Evolutionary conservation across 805 yeast species (phyloP).

Genomic region (Lipomyces sp.): DNA sequence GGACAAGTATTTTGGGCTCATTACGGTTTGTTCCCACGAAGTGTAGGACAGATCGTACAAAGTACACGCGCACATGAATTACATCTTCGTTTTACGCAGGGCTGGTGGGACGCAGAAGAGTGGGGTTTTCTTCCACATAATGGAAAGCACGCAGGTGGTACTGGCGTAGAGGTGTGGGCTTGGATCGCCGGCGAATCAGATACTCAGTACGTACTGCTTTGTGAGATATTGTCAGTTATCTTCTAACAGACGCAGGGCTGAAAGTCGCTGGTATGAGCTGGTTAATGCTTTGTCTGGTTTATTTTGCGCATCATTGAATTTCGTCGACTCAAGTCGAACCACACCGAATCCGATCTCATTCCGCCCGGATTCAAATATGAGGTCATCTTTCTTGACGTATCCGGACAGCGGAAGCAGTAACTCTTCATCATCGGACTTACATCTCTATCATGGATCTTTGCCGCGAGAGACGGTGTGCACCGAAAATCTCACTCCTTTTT

Average conservation of each 20-base stretch:
- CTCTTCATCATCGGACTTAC: slow-evolving; percentile 16
- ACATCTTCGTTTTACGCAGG: slow-evolving; percentile 87
- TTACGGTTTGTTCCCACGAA: slow-evolving; percentile 75
- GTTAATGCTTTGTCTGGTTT: slow-evolving; percentile 83
- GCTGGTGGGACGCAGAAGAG: slow-evolving; percentile 88
- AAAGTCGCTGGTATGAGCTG: slow-evolving; percentile 63
- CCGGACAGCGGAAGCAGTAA: slow-evolving; percentile 12
- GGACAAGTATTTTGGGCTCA: slow-evolving; percentile 45
- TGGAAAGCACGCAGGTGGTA: slow-evolving; percentile 83
- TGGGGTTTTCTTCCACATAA: slow-evolving; percentile 83
- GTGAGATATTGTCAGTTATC: too few species aligned
- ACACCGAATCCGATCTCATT: slow-evolving; percentile 58
- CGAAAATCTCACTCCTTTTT: slow-evolving; percentile 91
- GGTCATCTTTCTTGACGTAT: not conserved
- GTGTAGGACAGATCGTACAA: slow-evolving; percentile 76
- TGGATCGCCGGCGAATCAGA: slow-evolving; percentile 65
- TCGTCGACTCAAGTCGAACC: slow-evolving; percentile 78
- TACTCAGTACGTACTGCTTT: slow-evolving; percentile 46
- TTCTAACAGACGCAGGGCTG: slow-evolving; percentile 43
- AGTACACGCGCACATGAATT: slow-evolving; percentile 71
- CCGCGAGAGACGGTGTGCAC: slow-evolving; percentile 97
- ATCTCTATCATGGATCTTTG: slow-evolving; percentile 75
- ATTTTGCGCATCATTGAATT: slow-evolving; percentile 93
- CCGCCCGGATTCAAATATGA: not conserved
- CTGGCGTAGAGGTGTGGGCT: slow-evolving; percentile 95